Base-by-base conservation (phyloP, 2,329 filamentous ascomycete species). In the Fusarium tricinctum region DNA sequence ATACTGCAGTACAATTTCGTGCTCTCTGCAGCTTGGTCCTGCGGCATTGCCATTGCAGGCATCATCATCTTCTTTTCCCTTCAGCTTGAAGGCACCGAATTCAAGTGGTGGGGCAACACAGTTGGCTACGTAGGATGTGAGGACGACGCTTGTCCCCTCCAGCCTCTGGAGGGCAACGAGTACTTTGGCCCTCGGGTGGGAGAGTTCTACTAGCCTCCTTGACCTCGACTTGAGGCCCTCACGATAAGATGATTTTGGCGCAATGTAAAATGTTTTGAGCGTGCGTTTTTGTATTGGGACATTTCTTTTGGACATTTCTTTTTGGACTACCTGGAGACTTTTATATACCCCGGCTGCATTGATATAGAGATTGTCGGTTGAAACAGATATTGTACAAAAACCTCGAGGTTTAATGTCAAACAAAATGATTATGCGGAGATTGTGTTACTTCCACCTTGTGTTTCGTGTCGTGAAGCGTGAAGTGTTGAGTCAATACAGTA, bases 1-100 rank as follows among this genome's bases (percentile, higher is more conserved):
- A 8, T 2, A 14, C 40, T 7, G 1, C 28, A 83, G 80, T 86
- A 86, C 75, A 85, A 85, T 70, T 86, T 85, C 70, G 83, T 86
- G 43, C 78, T 85, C 23, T 85, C 84, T 9, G 83, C 84, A 17
- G 80, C 84, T 15, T 83, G 84, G 74, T 83, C 80, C 20, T 81
- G 81, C 23, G 84, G 81, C 30, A 81, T 86, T 40, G 84, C 84
- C 53, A 81, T 87, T 46, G 76, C 83, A 0, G 84, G 78, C 51
- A 81, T 87, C 63, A 76, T 87, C 68, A 85, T 87, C 64, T 85
- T 87, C 78, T 87, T 87, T 69, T 78, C 81, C 15, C 74, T 86
- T 17, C 80, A 85, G 66, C 83, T 80, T 67, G 78, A 79, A n/a
- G 77, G 78, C 7, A 74, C 79, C 6, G 72, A 79, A 23, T 70